These are phyloP conservation scores for Cicer chorassanicum DNA, from an alignment of 306 rosid genomes.

Conservation along the genomic window DNA sequence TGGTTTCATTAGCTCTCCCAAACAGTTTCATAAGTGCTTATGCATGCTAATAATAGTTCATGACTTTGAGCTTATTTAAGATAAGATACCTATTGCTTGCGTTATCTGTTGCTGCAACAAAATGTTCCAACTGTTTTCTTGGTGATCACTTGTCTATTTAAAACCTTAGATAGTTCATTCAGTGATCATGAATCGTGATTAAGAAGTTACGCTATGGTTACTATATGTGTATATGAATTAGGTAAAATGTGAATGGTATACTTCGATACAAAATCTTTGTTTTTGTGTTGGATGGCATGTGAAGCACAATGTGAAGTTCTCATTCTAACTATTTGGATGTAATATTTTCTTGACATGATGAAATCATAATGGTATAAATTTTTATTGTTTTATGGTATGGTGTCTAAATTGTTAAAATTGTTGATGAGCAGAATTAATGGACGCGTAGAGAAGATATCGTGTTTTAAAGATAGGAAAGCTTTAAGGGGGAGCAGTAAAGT, in stretches of 20 bases:
- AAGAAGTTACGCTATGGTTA: conserved; percentile 15
- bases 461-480: conserved; percentile 57
- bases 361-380: conserved; percentile 33
- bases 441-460: conserved; percentile 45
- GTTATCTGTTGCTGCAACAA: background rate
- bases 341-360: conserved; percentile 31
- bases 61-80: background rate
- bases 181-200: conserved; percentile 33
- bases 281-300: conserved; percentile 19
- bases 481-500: conserved; percentile 58
- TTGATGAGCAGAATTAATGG: conserved; percentile 46
- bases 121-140: background rate
- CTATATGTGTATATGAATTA: conserved; percentile 10
- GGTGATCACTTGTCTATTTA: background rate
- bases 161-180: conserved; percentile 5
- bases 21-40: background rate
- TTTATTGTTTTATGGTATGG: conserved; percentile 21
- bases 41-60: background rate
- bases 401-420: conserved; percentile 39
- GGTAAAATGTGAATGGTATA: background rate
- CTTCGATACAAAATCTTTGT: background rate
- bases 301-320: conserved; percentile 11
- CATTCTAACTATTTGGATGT: conserved; percentile 10
- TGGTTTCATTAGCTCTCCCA: too few species aligned
- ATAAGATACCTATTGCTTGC: conserved; percentile 13